These are phyloP conservation scores for Paraurostyla sp. DNA, from an alignment of 73 alveolate species.

Conservation along the genomic window DNA sequence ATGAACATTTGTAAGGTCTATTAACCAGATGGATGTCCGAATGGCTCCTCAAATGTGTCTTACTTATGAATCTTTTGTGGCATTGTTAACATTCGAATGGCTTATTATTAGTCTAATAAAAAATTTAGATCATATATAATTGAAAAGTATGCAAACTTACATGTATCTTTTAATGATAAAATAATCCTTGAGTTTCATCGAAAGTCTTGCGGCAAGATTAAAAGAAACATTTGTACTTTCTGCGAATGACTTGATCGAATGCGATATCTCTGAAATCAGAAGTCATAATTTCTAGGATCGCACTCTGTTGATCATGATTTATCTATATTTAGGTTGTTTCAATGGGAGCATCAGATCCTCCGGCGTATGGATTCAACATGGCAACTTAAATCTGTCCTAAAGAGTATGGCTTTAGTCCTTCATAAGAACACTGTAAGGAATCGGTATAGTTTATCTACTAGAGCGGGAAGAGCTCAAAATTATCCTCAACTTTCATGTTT, in stretches of 20 bases:
- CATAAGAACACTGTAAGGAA: background rate
- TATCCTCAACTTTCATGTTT: background rate
- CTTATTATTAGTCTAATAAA: conserved; percentile 71
- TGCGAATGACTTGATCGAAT: conserved; percentile 36
- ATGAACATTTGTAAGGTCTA: conserved; percentile 77
- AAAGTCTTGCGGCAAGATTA: conserved; percentile 18
- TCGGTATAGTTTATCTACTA: background rate
- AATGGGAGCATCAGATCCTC: background rate
- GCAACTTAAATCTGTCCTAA: background rate
- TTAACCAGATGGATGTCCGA: conserved; percentile 79
- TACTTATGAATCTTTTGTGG: conserved; percentile 70
- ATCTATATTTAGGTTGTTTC: too few relatives aligned
- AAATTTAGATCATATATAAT: background rate
- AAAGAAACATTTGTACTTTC: conserved; percentile 50
- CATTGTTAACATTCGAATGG: conserved; percentile 75
- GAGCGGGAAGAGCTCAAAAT: conserved; percentile 30
- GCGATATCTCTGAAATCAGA: conserved; percentile 57
- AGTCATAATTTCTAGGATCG: background rate
- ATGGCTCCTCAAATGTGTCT: conserved; percentile 81
- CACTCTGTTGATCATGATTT: conserved; percentile 5
- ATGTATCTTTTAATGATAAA: conserved; percentile 53
- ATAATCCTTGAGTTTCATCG: conserved; percentile 34
- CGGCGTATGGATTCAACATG: conserved; percentile 16
- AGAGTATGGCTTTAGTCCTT: background rate
- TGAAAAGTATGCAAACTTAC: conserved; percentile 3